Evolutionary conservation across 2,329 filamentous ascomycete species (phyloP), one percentile per base, ranked within the genome.

Genomic region (Plenodomus lindquistii): DNA sequence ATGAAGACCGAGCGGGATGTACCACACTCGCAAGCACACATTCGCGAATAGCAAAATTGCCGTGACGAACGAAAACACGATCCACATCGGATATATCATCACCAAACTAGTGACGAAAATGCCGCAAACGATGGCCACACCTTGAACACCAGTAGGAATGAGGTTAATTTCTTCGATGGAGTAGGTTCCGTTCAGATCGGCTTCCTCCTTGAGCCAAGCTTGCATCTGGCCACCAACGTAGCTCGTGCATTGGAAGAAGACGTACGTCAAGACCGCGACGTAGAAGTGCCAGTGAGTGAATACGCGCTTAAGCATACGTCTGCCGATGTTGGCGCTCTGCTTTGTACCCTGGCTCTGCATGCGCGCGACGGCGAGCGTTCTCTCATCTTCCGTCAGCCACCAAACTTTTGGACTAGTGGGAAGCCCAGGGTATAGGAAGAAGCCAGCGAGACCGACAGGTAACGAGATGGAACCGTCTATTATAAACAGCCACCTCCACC

Each of bases 391-490:
- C 10, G 60, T 74, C 21, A 80, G 67, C 62, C 81, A 82, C 50
- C 70, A 72, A 2, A 78, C 78, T 6, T 66, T 72, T 1, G 78
- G 80, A 8, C 73, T 79, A 13, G 74, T 70, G 0, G 78, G 78
- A 1, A 76, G 69, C 37, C 79, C 77, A 0, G 78, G 78, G 48
- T 80, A 79, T 50, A 80, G 69, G 10, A 81, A 66, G 56, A 78
- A 82, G 1, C 80, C 80, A 11, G 77, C 72, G 1, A 82, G 48
- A 2, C 78, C 78, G 9, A 83, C 75, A 0, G 80, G 81, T 2
- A 83, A 69, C 1, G 78, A 80, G 55, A 83, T 81, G 37, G 79
- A 70, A 0, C 77, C 77, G 57, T 83, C 79, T 41, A 82, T 78
- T 38, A 84, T 77, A 45, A 84, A 84, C 0, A 83, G 70, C 80